Base-by-base conservation (phyloP, 2,329 filamentous ascomycete species). In the Catunica adiposa region DNA sequence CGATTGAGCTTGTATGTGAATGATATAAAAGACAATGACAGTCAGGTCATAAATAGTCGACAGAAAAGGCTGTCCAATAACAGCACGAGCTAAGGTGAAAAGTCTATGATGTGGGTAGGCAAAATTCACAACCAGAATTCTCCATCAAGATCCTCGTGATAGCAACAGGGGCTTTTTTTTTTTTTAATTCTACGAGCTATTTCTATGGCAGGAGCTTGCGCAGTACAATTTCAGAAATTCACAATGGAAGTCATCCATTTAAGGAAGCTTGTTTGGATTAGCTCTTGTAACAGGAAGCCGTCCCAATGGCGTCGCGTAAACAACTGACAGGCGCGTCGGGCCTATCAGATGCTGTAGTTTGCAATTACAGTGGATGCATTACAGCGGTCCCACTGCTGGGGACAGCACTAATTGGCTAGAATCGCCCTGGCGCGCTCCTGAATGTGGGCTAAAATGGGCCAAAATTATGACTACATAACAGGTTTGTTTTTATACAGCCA, bases 351-450 rank as follows among this genome's bases (percentile, higher is more conserved):
- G 11, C 40, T 44, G n/a, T 22, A 44, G 8, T 44, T 44, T 44
- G 40, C 15, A n/a, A n/a, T 44, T 44, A 44, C 40, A 44, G 40
- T 44, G 40, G 40, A 44, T 44, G n/a, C 40, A 44, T 44, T 44
- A 44, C 20, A 44, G 40, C 20, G 40, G 40, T 44, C 20, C 40
- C 20, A 17, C 15, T n/a, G 20, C 1, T 14, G 20, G n/a, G 15
- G 20, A 17, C 3, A 44, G 40, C 40, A 22, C 8, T 17, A 7
- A 44, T 44, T 44, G 11, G 40, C 40, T 44, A 22, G 40, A 17
- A 44, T n/a, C 20, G 37, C 40, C 40, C 40, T 20, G 7, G 3
- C 20, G n/a, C 40, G 3, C 17, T 3, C 20, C 40, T 22, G 8
- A 17, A n/a, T 15, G 20, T 22, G 29, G 29, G 8, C 20, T n/a